A percentile compares a stretch with the other conserved stretches of the same genome.
These are phyloP conservation scores for Mycena rosella DNA, from an alignment of 768 basidiomycete species.

Conservation along the genomic window DNA sequence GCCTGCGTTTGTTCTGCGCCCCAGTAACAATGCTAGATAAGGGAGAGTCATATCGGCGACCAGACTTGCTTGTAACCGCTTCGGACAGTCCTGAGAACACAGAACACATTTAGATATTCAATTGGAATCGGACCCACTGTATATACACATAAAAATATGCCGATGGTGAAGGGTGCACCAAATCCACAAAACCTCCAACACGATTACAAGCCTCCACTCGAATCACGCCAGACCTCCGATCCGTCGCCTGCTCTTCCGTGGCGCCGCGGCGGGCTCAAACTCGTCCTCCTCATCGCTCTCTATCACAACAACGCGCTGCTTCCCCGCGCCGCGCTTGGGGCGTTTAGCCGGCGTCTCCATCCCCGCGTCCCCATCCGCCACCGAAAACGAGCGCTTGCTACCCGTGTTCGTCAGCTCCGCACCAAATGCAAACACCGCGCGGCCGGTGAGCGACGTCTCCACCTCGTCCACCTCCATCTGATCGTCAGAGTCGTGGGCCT, in stretches of 20 bases:
- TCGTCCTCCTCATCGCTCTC: slow-evolving; percentile 49
- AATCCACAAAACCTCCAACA: background rate
- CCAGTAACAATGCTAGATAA: no score
- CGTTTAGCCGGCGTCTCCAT: slow-evolving; percentile 42
- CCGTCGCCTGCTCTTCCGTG: slow-evolving; percentile 38
- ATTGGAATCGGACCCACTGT: background rate
- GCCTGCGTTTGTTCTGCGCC: no score
- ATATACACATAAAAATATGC: slow-evolving; percentile 10
- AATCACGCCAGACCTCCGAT: background rate
- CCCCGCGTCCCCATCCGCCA: slow-evolving; percentile 39
- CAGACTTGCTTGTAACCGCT: no score
- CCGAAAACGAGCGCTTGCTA: slow-evolving; percentile 52
- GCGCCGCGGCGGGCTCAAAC: slow-evolving; percentile 44
- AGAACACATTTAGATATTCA: no score
- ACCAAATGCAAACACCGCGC: slow-evolving; percentile 47
- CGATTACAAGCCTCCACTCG: background rate
- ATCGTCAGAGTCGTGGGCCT: slow-evolving; percentile 37
- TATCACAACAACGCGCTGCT: slow-evolving; percentile 34
- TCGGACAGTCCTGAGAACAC: no score
- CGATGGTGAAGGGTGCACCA: background rate
- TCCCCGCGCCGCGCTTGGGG: slow-evolving; percentile 45
- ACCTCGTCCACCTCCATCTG: slow-evolving; percentile 35
- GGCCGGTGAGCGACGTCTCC: slow-evolving; percentile 40
- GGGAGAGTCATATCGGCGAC: no score
- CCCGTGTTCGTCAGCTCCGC: slow-evolving; percentile 59